These are phyloP conservation scores for Ascochyta lentis DNA, from an alignment of 2,329 filamentous ascomycete species.

Conservation along the genomic window DNA sequence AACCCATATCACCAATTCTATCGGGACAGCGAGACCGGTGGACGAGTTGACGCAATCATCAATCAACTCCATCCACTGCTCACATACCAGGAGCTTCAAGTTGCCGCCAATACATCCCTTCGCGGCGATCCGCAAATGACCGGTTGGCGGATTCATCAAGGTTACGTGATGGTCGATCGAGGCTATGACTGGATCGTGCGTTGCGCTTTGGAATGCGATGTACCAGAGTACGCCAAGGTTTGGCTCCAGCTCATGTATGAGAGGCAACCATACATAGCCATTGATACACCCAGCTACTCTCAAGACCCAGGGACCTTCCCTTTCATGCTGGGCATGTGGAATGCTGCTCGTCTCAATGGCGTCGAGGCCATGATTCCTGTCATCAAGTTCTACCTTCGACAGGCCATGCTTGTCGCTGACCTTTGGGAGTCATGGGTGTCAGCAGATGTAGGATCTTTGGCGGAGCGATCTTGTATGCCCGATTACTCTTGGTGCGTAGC, in stretches of 20 bases:
- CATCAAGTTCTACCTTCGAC: conserved; percentile 3
- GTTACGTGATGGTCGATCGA: not conserved
- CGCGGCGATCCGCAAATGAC: too few relatives aligned
- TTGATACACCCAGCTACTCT: not conserved
- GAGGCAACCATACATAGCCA: not conserved
- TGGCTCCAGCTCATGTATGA: conserved; percentile 6
- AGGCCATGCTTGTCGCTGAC: not conserved
- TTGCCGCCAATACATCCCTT: too few relatives aligned
- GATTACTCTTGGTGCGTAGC: not conserved
- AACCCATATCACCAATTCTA: too few relatives aligned
- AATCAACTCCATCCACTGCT: too few relatives aligned
- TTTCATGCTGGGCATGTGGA: too few relatives aligned
- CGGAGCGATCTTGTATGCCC: not conserved
- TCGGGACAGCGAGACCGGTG: too few relatives aligned
- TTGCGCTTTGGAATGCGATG: not conserved
- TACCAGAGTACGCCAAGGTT: not conserved
- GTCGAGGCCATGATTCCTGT: not conserved
- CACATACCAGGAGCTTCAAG: too few relatives aligned
- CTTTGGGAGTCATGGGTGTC: not conserved
- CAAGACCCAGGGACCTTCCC: too few relatives aligned
- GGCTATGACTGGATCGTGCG: conserved; percentile 4
- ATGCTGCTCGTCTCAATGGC: not conserved
- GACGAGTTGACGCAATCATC: too few relatives aligned
- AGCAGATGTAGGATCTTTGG: not conserved
- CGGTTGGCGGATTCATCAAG: too few relatives aligned